These are phyloP conservation scores for Sclerotinia borealis DNA, from an alignment of 2,329 filamentous ascomycete genomes.

Conservation along the genomic window DNA sequence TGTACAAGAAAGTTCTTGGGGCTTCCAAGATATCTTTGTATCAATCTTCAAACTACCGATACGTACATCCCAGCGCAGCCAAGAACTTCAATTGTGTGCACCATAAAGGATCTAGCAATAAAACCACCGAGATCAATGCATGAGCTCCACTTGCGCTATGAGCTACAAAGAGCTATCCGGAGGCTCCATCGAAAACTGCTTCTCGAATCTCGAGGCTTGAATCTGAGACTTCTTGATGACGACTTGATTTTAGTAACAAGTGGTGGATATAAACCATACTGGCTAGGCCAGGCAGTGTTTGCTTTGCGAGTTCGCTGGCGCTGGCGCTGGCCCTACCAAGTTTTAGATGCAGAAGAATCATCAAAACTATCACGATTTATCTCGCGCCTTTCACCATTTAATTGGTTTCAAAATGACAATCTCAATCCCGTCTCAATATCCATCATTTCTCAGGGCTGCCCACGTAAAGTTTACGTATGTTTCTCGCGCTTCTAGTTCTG, in stretches of 20 bases:
- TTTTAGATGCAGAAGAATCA: not conserved
- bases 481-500: too few relatives aligned
- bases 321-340: not conserved
- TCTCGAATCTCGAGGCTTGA: not conserved
- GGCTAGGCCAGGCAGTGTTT: not conserved
- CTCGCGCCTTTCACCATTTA: not conserved
- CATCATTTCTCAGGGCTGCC: not conserved
- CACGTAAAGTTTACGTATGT: not conserved
- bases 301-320: too few relatives aligned
- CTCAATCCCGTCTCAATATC: not conserved
- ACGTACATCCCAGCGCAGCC: not conserved
- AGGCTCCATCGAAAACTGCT: not conserved
- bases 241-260: not conserved
- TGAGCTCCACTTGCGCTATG: not conserved
- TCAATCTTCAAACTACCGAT: not conserved
- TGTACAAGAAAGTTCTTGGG: not conserved
- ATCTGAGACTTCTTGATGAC: not conserved
- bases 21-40: not conserved
- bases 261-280: not conserved
- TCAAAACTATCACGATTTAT: not conserved
- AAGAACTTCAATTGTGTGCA: not conserved
- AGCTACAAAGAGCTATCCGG: not conserved
- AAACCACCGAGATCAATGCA: not conserved
- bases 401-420: not conserved
- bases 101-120: not conserved